Conservation (phyloP, 2,329 filamentous ascomycete species). For the Fusarium marasasianum region DNA sequence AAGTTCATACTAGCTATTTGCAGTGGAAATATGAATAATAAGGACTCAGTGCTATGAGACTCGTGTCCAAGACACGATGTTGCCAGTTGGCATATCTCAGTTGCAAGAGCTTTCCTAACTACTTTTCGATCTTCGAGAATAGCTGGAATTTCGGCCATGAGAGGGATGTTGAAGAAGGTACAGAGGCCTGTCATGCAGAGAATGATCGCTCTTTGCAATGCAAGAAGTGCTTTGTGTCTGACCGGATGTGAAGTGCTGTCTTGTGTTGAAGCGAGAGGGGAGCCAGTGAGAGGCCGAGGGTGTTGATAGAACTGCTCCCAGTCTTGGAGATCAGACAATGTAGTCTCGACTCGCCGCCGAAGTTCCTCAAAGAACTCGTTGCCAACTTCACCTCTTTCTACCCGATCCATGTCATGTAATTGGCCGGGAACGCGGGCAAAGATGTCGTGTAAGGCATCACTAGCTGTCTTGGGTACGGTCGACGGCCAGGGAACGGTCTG, state of each 20-base stretch:
- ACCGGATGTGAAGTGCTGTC: neutral
- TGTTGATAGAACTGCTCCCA: conserved; percentile 6
- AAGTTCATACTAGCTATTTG: conserved; percentile 21
- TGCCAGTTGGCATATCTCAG: conserved; percentile 13
- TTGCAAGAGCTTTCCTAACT: neutral
- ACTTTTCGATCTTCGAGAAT: neutral
- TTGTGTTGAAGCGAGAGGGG: neutral
- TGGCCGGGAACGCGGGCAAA: conserved; percentile 10
- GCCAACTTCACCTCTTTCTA: neutral
- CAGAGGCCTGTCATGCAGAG: conserved; percentile 16
- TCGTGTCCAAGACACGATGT: neutral
- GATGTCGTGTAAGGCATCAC: conserved; percentile 10
- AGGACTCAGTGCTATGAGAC: neutral
- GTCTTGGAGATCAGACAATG: neutral
- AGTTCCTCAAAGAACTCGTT: neutral
- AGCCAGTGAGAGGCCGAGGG: neutral
- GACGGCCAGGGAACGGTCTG: neutral
- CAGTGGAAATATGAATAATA: conserved; percentile 7
- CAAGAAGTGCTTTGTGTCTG: neutral
- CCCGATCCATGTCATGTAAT: neutral
- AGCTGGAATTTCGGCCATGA: neutral
- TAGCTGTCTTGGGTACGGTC: neutral
- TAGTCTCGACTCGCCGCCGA: neutral
- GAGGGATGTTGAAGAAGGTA: neutral
- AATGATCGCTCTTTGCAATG: conserved; percentile 2